Percentiles rank a stretch among this genome's conserved stretches.
Evolutionary conservation across 2,329 filamentous ascomycete species (phyloP).

Genomic region (Neonectria faginata): DNA sequence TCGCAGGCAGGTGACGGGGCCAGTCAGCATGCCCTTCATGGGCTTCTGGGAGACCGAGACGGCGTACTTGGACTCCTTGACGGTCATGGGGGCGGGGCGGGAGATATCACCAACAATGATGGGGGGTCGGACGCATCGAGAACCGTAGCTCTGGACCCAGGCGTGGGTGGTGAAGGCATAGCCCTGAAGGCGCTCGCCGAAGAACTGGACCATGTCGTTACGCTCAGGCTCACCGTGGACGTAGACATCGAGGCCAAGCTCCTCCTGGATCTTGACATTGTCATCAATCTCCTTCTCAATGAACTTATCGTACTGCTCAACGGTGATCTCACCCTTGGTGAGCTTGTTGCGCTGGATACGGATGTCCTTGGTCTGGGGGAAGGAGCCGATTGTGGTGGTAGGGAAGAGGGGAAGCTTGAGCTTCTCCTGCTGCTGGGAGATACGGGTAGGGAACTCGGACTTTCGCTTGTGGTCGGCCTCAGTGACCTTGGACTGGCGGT

Average conservation of each 20-base stretch:
- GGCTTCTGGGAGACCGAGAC: constrained; percentile 96
- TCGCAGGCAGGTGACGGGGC: constrained; percentile 96
- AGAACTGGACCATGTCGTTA: constrained; percentile 99
- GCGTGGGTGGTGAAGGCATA: constrained; percentile 99
- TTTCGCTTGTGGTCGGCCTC: constrained; percentile 90
- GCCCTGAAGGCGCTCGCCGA: constrained; percentile 95
- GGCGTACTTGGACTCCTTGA: constrained; percentile 99
- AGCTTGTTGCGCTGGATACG: constrained; percentile 97
- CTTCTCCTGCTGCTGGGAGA: constrained; percentile 88
- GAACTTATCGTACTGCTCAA: constrained; percentile 96
- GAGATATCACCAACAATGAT: constrained; percentile 99
- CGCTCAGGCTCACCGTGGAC: constrained; percentile 99
- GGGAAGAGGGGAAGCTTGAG: constrained; percentile 97
- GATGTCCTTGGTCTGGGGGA: constrained; percentile 99
- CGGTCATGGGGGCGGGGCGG: constrained; percentile 95
- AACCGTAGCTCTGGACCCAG: constrained; percentile 99
- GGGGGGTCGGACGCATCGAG: constrained; percentile 96
- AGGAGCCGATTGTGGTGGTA: constrained; percentile 98
- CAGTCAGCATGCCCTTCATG: constrained; percentile 99
- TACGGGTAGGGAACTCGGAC: constrained; percentile 86
- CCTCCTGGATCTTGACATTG: constrained; percentile 96
- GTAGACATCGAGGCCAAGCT: constrained; percentile 95
- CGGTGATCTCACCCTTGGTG: constrained; percentile 97
- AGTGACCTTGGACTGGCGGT: constrained; percentile 90
- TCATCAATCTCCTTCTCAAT: constrained; percentile 99